Percentiles rank a stretch among this genome's conserved stretches.
Conservation (phyloP, 768 basidiomycete species). For the Tulasnella calospora region DNA sequence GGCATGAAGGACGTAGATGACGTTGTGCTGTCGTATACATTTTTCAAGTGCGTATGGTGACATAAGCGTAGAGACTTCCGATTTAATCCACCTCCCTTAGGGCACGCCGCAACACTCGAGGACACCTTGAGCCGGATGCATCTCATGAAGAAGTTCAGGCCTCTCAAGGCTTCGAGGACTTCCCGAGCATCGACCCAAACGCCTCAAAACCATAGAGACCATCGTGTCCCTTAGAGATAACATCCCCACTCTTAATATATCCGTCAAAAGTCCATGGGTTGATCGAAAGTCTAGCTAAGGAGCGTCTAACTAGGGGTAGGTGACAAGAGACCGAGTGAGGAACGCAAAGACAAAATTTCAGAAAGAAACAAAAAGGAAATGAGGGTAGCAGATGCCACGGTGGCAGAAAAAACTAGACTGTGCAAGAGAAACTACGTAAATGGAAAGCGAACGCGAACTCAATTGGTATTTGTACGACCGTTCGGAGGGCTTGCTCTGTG, state of each 20-base stretch:
- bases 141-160: conserved; percentile 44
- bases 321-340: not conserved
- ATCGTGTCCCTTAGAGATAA: not conserved
- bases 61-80: conserved; percentile 2
- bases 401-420: not conserved
- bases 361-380: not conserved
- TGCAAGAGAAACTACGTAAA: not conserved
- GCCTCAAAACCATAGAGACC: not conserved
- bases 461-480: not conserved
- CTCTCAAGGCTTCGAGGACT: conserved; percentile 22
- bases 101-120: conserved; percentile 76
- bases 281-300: not conserved
- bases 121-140: conserved; percentile 89
- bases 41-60: conserved; percentile 68
- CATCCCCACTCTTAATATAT: not conserved
- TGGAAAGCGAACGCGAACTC: not conserved
- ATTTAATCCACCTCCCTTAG: conserved; percentile 42
- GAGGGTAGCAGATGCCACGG: not conserved
- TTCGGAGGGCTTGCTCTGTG: conserved; percentile 7
- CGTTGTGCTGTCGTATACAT: conserved; percentile 92
- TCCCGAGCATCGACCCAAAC: conserved; percentile 18
- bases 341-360: not conserved
- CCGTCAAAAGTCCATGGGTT: conserved; percentile 16
- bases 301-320: not conserved
- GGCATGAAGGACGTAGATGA: conserved; percentile 81